Conservation (phyloP, 129 eudicot genomes). For the Escallonia herrerae region DNA sequence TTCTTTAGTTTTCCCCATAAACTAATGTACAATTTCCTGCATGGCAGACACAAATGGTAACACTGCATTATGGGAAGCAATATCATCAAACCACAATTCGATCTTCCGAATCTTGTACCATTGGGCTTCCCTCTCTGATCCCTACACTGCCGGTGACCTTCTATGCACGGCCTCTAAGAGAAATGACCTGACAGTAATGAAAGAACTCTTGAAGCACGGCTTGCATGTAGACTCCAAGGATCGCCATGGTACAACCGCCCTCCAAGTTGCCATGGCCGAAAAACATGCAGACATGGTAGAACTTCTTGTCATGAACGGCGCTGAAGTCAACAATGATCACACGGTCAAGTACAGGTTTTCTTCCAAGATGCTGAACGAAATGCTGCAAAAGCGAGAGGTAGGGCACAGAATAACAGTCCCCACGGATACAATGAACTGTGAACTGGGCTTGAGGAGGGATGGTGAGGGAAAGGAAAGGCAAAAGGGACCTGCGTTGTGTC, state of each 20-base stretch:
- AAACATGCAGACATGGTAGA: slow-evolving; percentile 52
- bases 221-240: slow-evolving; percentile 63
- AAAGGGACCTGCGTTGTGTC: slow-evolving; percentile 15
- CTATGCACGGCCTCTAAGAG: slow-evolving; percentile 62
- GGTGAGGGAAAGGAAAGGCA: slow-evolving; percentile 17
- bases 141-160: slow-evolving; percentile 72
- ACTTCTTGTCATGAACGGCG: slow-evolving; percentile 66
- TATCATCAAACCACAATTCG: slow-evolving; percentile 64
- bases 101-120: slow-evolving; percentile 68
- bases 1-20: too few species aligned
- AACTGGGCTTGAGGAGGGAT: slow-evolving; percentile 3
- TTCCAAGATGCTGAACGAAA: slow-evolving; percentile 36
- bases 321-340: slow-evolving; percentile 31
- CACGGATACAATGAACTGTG: slow-evolving; percentile 21
- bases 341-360: slow-evolving; percentile 25
- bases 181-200: slow-evolving; percentile 52
- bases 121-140: slow-evolving; percentile 80
- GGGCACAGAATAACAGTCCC: slow-evolving; percentile 57
- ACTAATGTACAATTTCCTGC: neutral
- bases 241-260: slow-evolving; percentile 59
- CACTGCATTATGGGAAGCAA: slow-evolving; percentile 89
- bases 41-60: slow-evolving; percentile 62
- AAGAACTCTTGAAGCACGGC: slow-evolving; percentile 70
- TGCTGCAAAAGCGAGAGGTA: slow-evolving; percentile 56
- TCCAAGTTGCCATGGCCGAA: slow-evolving; percentile 54